Base-by-base conservation (phyloP, 2,329 filamentous ascomycete species). In the Dactylellina haptotyla region DNA sequence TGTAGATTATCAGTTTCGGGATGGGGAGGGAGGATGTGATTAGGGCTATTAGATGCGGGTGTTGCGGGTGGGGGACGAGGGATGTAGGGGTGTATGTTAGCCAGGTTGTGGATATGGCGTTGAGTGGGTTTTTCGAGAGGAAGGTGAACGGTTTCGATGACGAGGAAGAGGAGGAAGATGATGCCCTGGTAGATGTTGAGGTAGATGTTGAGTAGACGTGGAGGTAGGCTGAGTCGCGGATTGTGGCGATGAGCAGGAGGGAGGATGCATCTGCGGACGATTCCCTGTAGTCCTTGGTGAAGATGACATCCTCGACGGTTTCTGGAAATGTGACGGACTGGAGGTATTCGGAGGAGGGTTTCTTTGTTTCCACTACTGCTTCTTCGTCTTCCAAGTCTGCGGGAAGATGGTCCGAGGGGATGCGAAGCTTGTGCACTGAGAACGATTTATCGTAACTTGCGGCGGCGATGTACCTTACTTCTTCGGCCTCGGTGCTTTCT, bases 1-100 rank as follows among this genome's bases (percentile, higher is more conserved):
- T 84, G 46, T 87, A 84, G 37, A 89, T 82, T 26, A 89, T 82
- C 3, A 89, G 79, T 76, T 88, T 89, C 85, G 89, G 86, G 75
- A 87, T 84, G 1, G 87, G 87, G 1, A 87, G 82, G 0, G 85
- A 83, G 1, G 85, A 87, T 0, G 87, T 88, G 9, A 86, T 87
- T 4, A 89, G 82, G 0, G 87, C 87, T 1, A 88, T 75, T 1
- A 89, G 78, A 2, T 82, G 82, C 0, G 84, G 80, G 76, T 89
- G 85, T 1, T 80, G 82, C 0, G 87, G 87, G 66, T 82, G 86
- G 1, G 86, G 78, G 6, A 85, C 84, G 18, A 89, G 80, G 46
- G 84, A 84, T 4, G 85, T 85, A 0, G 87, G 87, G 0, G 86
- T 87, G 77, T 89, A 89, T 1, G 86, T 83, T 12, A 87, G 80